Percentiles rank a stretch among this genome's conserved stretches.
phyloP scores from a whole-genome alignment of 192 early-diverging fungal genomes.

The Coemansia sp. region DNA sequence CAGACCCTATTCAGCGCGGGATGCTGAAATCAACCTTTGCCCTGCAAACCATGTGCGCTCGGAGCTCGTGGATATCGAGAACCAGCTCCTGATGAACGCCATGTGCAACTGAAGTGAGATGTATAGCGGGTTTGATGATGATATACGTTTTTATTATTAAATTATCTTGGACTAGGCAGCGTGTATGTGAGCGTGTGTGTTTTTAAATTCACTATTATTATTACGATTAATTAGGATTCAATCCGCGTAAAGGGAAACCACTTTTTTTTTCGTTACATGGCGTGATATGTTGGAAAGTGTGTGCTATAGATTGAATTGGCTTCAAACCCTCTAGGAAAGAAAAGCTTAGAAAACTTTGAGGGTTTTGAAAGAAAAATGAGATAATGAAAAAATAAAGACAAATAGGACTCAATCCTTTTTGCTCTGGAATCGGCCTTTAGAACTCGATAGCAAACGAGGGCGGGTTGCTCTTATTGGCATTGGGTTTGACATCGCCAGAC shows the following conservation, averaged over 20 bases:
- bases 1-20: constrained; percentile 25
- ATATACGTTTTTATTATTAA: too few species aligned
- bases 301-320: too few species aligned
- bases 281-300: too few species aligned
- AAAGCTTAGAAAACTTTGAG: background rate
- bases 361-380: background rate
- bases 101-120: background rate
- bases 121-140: too few species aligned
- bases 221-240: too few species aligned
- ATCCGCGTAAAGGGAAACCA: too few species aligned
- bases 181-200: too few species aligned
- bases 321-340: too few species aligned
- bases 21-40: constrained; percentile 24
- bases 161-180: too few species aligned
- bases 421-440: background rate
- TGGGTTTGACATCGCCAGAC: background rate
- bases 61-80: constrained; percentile 55
- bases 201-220: too few species aligned
- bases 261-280: too few species aligned
- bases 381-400: background rate
- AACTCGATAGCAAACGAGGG: constrained; percentile 7
- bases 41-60: constrained; percentile 52
- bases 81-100: constrained; percentile 34
- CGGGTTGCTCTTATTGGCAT: background rate
- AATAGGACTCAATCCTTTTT: too few species aligned